Base-by-base conservation (phyloP, 805 yeast species). In the Clavispora fructus region DNA sequence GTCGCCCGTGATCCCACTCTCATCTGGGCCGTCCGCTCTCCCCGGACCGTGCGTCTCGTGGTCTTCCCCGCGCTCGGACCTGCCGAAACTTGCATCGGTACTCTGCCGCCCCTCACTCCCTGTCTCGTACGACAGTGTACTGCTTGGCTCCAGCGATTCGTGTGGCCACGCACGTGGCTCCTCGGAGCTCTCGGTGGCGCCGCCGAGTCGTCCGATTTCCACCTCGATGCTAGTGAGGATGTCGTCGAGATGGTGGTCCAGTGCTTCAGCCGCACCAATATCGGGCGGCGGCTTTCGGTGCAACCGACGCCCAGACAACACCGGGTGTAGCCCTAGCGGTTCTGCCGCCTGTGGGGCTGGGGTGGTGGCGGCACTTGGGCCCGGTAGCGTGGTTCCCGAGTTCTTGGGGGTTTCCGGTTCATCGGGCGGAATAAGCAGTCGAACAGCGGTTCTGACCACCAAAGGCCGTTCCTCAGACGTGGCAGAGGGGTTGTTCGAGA, bases 171-270 rank as follows among this genome's bases (percentile, higher is more conserved):
- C 11, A 8, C 11, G 35, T 4, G 35, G 19, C 19, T 32, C 19
- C 7, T 11, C 32, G 32, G 19, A 12, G 35, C 35, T 32, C 19
- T 32, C 19, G 35, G 17, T 14, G 35, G 7, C 35, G 17, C 19
- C 19, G 7, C n/a, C 40, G 40, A 59, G 52, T 32, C 51, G 53
- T 41, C 53, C 62, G 31, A 63, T 59, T 42, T 62, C 65, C 13
- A 44, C 42, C 30, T 61, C 63, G 25, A 63, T 43, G 17, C 58
- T 47, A 7, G 51, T 62, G 26, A 62, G 61, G 30, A 63, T 52
- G 46, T 63, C 65, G 32, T 50, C 46, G 40, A 58, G 40, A 14
- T 50, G 46, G 12, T 35, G 16, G 43, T 28, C 17, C 37, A 17
- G 35, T 17, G 4, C 35, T 8, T 28, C 9, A 7, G 11, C 19